Evolutionary conservation across 2,329 filamentous ascomycete genomes (phyloP).

Genomic region (Immersiporthe knoxdaviesiana): DNA sequence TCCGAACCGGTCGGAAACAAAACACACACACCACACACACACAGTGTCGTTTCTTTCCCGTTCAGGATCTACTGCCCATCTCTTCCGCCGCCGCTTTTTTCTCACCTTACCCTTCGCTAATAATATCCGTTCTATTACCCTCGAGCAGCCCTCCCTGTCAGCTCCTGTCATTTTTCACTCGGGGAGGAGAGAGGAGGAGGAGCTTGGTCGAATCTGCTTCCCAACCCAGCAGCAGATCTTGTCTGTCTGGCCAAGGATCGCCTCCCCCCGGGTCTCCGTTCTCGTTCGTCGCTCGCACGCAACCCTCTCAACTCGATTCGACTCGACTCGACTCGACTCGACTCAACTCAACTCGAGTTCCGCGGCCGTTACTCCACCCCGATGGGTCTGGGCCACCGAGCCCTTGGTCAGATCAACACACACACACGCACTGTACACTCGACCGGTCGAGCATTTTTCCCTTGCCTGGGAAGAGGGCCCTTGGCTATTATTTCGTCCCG

Average conservation of each 20-base stretch:
- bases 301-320: not conserved
- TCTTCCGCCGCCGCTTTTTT: constrained; percentile 35
- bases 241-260: constrained; percentile 17
- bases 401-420: constrained; percentile 18
- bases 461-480: constrained; percentile 32
- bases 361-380: constrained; percentile 28
- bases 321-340: not conserved
- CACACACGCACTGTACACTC: constrained; percentile 23
- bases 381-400: constrained; percentile 28
- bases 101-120: constrained; percentile 30
- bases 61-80: constrained; percentile 37
- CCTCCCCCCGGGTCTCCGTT: no score
- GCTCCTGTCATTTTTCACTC: constrained; percentile 1
- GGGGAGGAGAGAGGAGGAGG: no score
- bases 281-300: constrained; percentile 19
- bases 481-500: constrained; percentile 37
- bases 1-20: constrained; percentile 42
- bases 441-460: constrained; percentile 35
- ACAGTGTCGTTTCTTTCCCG: constrained; percentile 9
- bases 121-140: constrained; percentile 26
- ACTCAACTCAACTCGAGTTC: not conserved
- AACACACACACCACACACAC: constrained; percentile 30
- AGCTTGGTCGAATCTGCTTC: constrained; percentile 26
- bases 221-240: constrained; percentile 22
- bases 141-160: constrained; percentile 17